Base-by-base conservation (phyloP, 2,329 filamentous ascomycete genomes). In the Zymoseptoria crescenta region DNA sequence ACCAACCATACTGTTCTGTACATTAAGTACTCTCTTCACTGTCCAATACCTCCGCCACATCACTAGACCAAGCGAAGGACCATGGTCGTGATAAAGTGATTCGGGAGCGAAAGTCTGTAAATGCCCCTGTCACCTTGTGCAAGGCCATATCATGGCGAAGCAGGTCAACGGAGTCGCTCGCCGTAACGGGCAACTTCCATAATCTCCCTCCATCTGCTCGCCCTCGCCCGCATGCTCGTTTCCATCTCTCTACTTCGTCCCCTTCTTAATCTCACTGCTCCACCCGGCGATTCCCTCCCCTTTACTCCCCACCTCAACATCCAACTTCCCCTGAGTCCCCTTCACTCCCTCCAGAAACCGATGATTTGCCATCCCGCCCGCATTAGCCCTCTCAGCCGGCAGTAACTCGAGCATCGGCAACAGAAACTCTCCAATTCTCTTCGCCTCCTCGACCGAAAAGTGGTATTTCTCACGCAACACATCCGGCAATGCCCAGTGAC, bases 381-480 rank as follows among this genome's bases (percentile, higher is more conserved):
- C 94, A 72, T 97, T 99, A 9, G 94, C 94, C 49, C 94, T 82
- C 74, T 90, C 89, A 61, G 93, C 90, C 0, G 94, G 94, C 49
- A 91, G 77, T 24, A 99, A 79, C 74, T 96, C 91, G 48, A 99
- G 80, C 91, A 97, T 95, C 0, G 94, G 94, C 0, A 86, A 80
- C 59, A 99, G 74, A 75, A 99, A 96, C 28, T 89, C 88, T 16
- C 86, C 81, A 64, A 96, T 87, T 61, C 84, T 84, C 75, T 87
- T 88, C 51, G 84, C 85, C 67, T 96, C 91, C 55, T 96, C 85
- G 10, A 89, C 84, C 64, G 84, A 86, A 75, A 96, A 97, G 74
- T 97, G 94, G 71, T 99, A 99, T 73, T 99, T 99, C 75, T 99
- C 94, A 61, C 88, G 84, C 30, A 99, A 80, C 1, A 99, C 94